Percentiles rank a stretch among this genome's conserved stretches.
Conservation (phyloP, 169 alveolate genomes). For the Plasmodium vinckei region DNA sequence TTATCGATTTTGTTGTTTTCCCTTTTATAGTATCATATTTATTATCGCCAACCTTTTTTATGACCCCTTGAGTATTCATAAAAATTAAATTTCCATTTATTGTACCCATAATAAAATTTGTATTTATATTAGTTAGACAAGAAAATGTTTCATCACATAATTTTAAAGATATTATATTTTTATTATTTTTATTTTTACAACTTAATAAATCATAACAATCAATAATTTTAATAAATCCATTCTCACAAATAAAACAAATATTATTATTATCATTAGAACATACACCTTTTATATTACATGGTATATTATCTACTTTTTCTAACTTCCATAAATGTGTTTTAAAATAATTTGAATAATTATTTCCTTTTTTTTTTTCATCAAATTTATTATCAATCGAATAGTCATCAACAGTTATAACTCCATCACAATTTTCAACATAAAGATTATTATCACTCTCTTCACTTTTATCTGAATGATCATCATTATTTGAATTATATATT, state of each 20-base stretch:
- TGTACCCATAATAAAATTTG: conserved; percentile 43
- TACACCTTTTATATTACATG: conserved; percentile 48
- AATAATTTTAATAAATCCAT: conserved; percentile 51
- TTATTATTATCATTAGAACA: neutral
- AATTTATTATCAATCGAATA: neutral
- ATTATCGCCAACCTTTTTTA: neutral
- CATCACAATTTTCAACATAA: neutral
- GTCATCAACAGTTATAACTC: neutral
- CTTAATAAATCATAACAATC: conserved; percentile 16
- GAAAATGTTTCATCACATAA: conserved; percentile 42
- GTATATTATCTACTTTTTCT: conserved; percentile 7
- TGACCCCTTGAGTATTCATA: conserved; percentile 21
- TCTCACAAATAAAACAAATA: conserved; percentile 53
- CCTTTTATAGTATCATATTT: neutral
- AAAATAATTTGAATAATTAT: conserved; percentile 9
- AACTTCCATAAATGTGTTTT: conserved; percentile 38
- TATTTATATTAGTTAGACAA: conserved; percentile 1
- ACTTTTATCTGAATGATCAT: neutral
- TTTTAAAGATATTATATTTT: conserved; percentile 62
- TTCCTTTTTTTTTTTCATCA: neutral
- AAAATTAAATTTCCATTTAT: conserved; percentile 31
- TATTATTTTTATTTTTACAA: conserved; percentile 24
- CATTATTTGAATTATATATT: neutral
- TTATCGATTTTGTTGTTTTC: too few relatives aligned
- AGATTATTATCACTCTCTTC: neutral